A percentile compares a stretch with the other conserved stretches of the same genome.
phyloP scores from a whole-genome alignment of 2,329 filamentous ascomycete genomes.

The Sphaerostilbella broomeana region DNA sequence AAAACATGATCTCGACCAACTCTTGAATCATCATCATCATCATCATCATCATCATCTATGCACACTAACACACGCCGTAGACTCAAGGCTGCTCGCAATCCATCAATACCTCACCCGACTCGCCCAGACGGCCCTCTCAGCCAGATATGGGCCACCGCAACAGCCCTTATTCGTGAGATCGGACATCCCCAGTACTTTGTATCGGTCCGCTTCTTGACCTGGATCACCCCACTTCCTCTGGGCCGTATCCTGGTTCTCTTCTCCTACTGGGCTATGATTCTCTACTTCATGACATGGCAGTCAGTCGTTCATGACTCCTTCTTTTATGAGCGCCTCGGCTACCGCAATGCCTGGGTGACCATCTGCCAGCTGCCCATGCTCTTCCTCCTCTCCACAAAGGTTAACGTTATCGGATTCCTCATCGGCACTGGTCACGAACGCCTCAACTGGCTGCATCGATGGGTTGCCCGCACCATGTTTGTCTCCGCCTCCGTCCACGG shows the following conservation, averaged over 20 bases:
- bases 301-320: conserved; percentile 46
- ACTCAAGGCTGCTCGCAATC: conserved; percentile 37
- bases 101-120: conserved; percentile 44
- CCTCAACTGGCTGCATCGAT: conserved; percentile 67
- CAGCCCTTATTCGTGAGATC: conserved; percentile 50
- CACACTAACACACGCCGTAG: conserved; percentile 26
- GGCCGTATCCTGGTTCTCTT: conserved; percentile 49
- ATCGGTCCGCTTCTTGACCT: conserved; percentile 39
- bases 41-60: background rate
- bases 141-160: conserved; percentile 52
- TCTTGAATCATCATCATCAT: no score
- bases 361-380: conserved; percentile 58
- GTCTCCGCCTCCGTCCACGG: conserved; percentile 63
- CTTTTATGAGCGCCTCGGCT: conserved; percentile 60
- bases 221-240: conserved; percentile 52
- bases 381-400: conserved; percentile 55
- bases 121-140: conserved; percentile 40
- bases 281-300: conserved; percentile 49
- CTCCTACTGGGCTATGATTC: conserved; percentile 52
- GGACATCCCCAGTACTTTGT: conserved; percentile 50
- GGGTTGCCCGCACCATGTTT: conserved; percentile 63
- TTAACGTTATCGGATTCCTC: conserved; percentile 52
- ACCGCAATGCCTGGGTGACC: conserved; percentile 61
- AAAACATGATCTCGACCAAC: no score
- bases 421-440: conserved; percentile 61